Percentiles rank a stretch among this genome's conserved stretches.
phyloP scores from a whole-genome alignment of 2,329 filamentous ascomycete genomes.

The Gyromitra esculenta region DNA sequence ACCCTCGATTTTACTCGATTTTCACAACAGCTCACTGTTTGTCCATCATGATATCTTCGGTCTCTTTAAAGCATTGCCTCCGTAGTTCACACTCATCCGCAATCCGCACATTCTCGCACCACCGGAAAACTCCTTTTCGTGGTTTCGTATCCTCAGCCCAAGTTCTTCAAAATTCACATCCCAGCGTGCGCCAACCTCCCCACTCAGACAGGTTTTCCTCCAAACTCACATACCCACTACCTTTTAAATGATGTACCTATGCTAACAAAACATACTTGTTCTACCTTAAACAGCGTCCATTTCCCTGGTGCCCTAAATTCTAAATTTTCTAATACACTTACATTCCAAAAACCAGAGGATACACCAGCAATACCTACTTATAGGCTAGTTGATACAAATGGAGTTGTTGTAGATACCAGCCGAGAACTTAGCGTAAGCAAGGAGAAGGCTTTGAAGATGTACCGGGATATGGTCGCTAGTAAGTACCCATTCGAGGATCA shows the following conservation, averaged over 20 bases:
- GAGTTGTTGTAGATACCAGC: conserved; percentile 78
- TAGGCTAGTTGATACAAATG: conserved; percentile 89
- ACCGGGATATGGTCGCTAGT: conserved; percentile 71
- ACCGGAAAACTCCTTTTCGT: conserved; percentile 5
- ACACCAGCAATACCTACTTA: conserved; percentile 86
- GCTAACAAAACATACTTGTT: not conserved
- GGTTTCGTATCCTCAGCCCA: conserved; percentile 34
- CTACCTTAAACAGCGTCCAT: conserved; percentile 68
- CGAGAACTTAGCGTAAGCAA: conserved; percentile 76
- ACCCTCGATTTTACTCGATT: not conserved
- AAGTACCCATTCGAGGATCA: not conserved
- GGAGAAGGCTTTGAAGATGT: conserved; percentile 69
- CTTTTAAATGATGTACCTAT: not conserved
- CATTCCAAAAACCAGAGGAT: conserved; percentile 78
- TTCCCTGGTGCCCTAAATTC: conserved; percentile 97
- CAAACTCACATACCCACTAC: not conserved
- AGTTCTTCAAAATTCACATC: conserved; percentile 32
- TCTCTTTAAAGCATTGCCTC: conserved; percentile 24
- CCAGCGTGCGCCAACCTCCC: conserved; percentile 45
- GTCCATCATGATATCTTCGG: conserved; percentile 27
- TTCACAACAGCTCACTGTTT: not conserved
- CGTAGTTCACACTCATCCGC: conserved; percentile 11
- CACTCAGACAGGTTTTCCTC: conserved; percentile 48
- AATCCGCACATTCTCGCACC: conserved; percentile 14
- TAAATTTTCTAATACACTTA: conserved; percentile 82